Base-by-base conservation (phyloP, 1,139 yeast genomes). In the Blastobotrys illinoisensis region DNA sequence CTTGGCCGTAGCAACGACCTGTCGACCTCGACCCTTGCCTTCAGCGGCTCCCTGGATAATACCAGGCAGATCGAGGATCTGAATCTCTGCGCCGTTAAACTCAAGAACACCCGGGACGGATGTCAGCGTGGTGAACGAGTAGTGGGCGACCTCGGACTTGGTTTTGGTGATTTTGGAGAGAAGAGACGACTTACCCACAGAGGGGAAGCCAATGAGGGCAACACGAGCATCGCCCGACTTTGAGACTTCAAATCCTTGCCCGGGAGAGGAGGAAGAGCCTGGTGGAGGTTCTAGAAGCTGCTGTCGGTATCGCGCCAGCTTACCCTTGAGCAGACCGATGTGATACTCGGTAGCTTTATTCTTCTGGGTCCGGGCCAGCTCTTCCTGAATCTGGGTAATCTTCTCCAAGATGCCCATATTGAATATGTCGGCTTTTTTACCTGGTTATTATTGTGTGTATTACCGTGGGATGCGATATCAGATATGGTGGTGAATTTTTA, bases 281-380 rank as follows among this genome's bases (percentile, higher is more conserved):
- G 93, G 87, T 54, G 88, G 86, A 13, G 97, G 98, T 62, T 91
- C 98, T 47, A 93, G 76, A 55, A 93, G 78, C 74, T 91, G 97
- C 66, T 95, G 85, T 65, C 98, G 82, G 66, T 87, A 88, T 62
- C 96, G 79, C n/a, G 99, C 99, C 51, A 93, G 79, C 70, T 93
- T 93, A 56, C 98, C 99, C 72, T 93, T 90, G 56, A 93, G 76
- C 44, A 91, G 80, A 61, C 99, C 98, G 66, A 93, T 79, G 70
- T 93, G 99, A 71, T 91, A 91, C 74, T 93, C 98, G 1, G 99
- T 93, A 61, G 99, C 99, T 74, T 93, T 93, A 69, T 93, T 93
- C 77, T 93, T 93, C 69, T 93, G 99, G 36, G 99, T 93, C 59
- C 97, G 79, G 45, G 96, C 83, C 77, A 93, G 82, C 71, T 93